These are phyloP conservation scores for Rhododendron henanense DNA, from an alignment of 148 eudicot genomes.

Conservation along the genomic window DNA sequence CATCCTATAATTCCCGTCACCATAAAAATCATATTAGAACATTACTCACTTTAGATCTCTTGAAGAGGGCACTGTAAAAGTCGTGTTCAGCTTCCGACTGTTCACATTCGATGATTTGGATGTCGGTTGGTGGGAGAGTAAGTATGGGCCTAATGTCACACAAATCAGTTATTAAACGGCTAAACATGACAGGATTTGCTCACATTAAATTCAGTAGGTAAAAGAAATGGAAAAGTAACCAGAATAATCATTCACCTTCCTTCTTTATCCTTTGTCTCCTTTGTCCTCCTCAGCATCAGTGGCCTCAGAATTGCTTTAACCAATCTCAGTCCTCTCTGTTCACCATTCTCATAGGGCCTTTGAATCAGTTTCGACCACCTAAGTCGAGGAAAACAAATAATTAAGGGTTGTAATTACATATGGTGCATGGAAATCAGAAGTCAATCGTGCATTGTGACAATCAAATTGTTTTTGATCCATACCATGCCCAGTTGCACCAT, in stretches of 20 bases:
- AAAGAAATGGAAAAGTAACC: not conserved
- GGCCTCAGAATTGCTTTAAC: slow-evolving; percentile 56
- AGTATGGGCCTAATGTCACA: slow-evolving; percentile 50
- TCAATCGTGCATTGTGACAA: not conserved
- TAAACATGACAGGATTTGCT: not conserved
- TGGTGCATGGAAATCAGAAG: not conserved
- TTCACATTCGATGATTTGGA: slow-evolving; percentile 53
- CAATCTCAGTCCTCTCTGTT: slow-evolving; percentile 47
- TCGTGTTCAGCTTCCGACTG: slow-evolving; percentile 68
- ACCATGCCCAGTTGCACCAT: slow-evolving; percentile 79
- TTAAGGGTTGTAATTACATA: not conserved
- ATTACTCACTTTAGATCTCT: slow-evolving; percentile 56
- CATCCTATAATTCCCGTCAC: not conserved
- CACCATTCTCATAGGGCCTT: slow-evolving; percentile 62
- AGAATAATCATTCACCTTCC: slow-evolving; percentile 52
- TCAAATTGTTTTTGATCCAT: slow-evolving; percentile 6
- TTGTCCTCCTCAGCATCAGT: slow-evolving; percentile 68
- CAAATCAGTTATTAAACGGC: not conserved
- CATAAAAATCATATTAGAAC: not conserved
- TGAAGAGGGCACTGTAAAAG: slow-evolving; percentile 66
- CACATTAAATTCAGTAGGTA: not conserved
- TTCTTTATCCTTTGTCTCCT: slow-evolving; percentile 55
- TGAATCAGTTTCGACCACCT: slow-evolving; percentile 63
- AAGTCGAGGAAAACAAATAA: not conserved
- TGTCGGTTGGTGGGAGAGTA: slow-evolving; percentile 62